phyloP scores from a whole-genome alignment of 1,284 basidiomycete genomes.

The Marasmius tenuissimus region DNA sequence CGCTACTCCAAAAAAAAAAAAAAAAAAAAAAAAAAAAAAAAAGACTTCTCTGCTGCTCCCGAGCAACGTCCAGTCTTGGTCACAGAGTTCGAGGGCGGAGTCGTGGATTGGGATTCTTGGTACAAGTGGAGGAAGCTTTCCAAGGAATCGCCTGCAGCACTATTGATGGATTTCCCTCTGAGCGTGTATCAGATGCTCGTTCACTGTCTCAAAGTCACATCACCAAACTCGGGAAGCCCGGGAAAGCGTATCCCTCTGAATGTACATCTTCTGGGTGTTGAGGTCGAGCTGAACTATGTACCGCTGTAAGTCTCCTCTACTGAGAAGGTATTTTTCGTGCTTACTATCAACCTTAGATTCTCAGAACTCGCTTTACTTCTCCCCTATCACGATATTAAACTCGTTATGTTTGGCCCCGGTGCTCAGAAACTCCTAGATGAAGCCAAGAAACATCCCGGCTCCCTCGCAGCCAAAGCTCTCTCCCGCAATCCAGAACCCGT shows the following conservation, averaged over 20 bases:
- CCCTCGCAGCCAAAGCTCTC: constrained; percentile 24
- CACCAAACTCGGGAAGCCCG: constrained; percentile 22
- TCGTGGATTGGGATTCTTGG: constrained; percentile 35
- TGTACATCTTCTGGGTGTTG: constrained; percentile 37
- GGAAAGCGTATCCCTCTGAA: constrained; percentile 25
- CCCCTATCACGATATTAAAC: constrained; percentile 39
- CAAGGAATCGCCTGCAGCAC: constrained; percentile 38
- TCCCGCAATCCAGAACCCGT: constrained; percentile 23
- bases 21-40: too few relatives aligned
- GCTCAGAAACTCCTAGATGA: constrained; percentile 30
- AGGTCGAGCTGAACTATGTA: constrained; percentile 43
- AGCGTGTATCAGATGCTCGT: constrained; percentile 37
- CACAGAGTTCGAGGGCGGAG: not conserved
- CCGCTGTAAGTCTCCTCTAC: constrained; percentile 33
- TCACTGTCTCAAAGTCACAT: constrained; percentile 29
- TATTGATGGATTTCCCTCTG: constrained; percentile 41
- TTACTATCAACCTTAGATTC: constrained; percentile 27
- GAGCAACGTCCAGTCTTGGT: not conserved
- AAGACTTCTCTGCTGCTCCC: not conserved
- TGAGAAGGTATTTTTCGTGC: not conserved
- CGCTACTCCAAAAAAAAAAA: too few relatives aligned
- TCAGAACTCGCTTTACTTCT: constrained; percentile 40
- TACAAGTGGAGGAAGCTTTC: constrained; percentile 38
- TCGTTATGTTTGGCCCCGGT: constrained; percentile 35
- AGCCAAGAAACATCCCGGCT: constrained; percentile 20